Base-by-base conservation (phyloP, 305 asterid genomes). In the Solanum hybrid region DNA sequence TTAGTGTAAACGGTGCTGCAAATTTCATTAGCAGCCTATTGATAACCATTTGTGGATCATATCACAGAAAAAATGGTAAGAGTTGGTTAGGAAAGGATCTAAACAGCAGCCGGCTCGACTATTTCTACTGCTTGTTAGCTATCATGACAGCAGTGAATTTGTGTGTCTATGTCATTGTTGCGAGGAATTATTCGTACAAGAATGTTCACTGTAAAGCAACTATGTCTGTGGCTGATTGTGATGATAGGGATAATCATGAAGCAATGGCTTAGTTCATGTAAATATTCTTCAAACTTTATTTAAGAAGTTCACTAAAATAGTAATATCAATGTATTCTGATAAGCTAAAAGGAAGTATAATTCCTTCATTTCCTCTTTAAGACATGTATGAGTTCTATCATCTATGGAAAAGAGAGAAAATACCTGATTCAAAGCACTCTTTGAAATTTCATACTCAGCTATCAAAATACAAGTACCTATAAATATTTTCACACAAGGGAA, bases 41-140 rank as follows among this genome's bases (percentile, higher is more conserved):
- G 93, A 97, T 97, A 86, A 95, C 94, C 4, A 13, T 93, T 8
- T 0, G 96, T 96, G 17, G 99, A 97, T 92, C 93, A 78, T 6
- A 80, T 92, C 24, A 97, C 97, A 8, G 93, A 91, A 79, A 93
- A 87, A 88, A 24, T 29, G 99, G 98, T 7, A 92, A 88, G 92
- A 95, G 98, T 36, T 97, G 98, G 99, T 90, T 95, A 2, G 98
- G 97, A 2, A 93, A 95, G 94, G 98, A 95, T 90, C 90, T 95
- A 92, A 96, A 96, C 33, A 93, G 94, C 81, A 97, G 98, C 90
- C 94, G 94, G 2, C 89, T 97, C 79, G 99, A 97, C 89, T 93
- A 90, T 39, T 97, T 96, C 57, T 97, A 97, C 92, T 93, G 95
- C 94, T 38, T 94, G 33, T 90, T 97, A 39, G 98, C 98, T 0